Base-by-base conservation (phyloP, 495 filamentous ascomycete genomes). In the Aspergillus heteromorphus region DNA sequence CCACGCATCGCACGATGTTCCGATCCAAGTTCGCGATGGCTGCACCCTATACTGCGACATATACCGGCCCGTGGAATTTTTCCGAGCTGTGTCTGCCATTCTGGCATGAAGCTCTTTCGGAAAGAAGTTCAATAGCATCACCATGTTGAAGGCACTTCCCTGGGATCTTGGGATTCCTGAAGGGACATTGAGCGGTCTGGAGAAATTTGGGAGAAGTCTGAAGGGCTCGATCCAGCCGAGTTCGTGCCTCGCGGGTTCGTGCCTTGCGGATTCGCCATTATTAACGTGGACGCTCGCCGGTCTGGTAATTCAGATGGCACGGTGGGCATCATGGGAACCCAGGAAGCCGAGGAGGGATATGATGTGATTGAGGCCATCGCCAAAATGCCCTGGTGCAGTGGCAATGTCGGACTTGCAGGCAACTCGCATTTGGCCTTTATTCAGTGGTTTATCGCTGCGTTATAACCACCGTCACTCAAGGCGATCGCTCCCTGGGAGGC, bases 401-500 rank as follows among this genome's bases (percentile, higher is more conserved):
- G 77, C 0, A 70, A 59, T 23, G 68, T 80, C 10, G 72, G 71
- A 2, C 62, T 79, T 53, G 64, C 69, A 1, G 77, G 76, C 0
- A 80, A 78, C 52, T 73, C 70, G 2, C 51, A 56, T 1, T 50
- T 69, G 17, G 73, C 75, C 7, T 74, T 72, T n/a, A 57, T 63
- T 7, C 75, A 77, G 57, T 74, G 74, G 73, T 62, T 68, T 36
- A 68, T 73, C 19, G 75, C 74, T 2, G 60, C 69, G 3, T 41
- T 65, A 31, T 58, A 63, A 31, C 75, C 74, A 6, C 73, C 73
- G 6, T 68, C 68, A 0, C 59, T 79, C 0, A 70, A 70, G 17
- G 71, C 72, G 0, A 77, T 78, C 34, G 69, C 75, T 0, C 76
- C 75, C 0, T 78, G 75, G 76, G 75, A 78, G 50, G 74, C 68